phyloP scores from a whole-genome alignment of 208 protist genomes.

The Kentomonas sorsogonicus region DNA sequence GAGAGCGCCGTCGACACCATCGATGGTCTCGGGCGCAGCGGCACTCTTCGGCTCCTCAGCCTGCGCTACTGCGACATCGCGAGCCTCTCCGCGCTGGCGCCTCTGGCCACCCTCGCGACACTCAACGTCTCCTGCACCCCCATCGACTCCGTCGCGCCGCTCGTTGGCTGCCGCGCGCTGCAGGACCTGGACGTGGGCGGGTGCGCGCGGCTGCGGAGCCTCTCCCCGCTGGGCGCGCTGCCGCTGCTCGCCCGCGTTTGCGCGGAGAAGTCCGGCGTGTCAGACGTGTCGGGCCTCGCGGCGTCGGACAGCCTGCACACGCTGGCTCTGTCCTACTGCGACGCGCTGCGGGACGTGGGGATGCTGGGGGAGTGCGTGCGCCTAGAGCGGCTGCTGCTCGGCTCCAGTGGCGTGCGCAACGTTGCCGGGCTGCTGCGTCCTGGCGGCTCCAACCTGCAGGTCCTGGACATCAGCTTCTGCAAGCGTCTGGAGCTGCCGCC shows the following conservation, averaged over 20 bases:
- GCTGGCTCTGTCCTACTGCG: conserved; percentile 9
- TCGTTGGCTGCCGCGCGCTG: conserved; percentile 8
- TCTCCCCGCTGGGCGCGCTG: conserved; percentile 15
- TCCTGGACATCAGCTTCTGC: conserved; percentile 21
- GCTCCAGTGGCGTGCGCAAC: not conserved
- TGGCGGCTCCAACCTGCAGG: conserved; percentile 3
- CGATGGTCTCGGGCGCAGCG: conserved; percentile 16
- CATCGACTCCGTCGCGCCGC: conserved; percentile 12
- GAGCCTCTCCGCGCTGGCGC: conserved; percentile 1
- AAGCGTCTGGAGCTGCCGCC: no score
- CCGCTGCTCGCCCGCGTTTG: conserved; percentile 8
- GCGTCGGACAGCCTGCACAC: conserved; percentile 8
- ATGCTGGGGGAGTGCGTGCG: conserved; percentile 8
- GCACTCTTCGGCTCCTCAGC: conserved; percentile 8
- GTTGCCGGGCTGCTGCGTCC: conserved; percentile 10
- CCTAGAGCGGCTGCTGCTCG: conserved; percentile 7
- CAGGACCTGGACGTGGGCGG: conserved; percentile 13
- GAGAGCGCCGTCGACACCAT: conserved; percentile 22
- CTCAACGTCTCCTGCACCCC: conserved; percentile 19
- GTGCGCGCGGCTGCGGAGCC: conserved; percentile 14
- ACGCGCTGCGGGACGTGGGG: conserved; percentile 4
- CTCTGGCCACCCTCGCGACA: conserved; percentile 8
- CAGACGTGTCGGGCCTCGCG: conserved; percentile 1
- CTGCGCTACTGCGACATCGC: conserved; percentile 22
- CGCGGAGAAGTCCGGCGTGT: conserved; percentile 11